Evolutionary conservation across 2,329 filamentous ascomycete species (phyloP).

Genomic region (Apiospora arundinis): DNA sequence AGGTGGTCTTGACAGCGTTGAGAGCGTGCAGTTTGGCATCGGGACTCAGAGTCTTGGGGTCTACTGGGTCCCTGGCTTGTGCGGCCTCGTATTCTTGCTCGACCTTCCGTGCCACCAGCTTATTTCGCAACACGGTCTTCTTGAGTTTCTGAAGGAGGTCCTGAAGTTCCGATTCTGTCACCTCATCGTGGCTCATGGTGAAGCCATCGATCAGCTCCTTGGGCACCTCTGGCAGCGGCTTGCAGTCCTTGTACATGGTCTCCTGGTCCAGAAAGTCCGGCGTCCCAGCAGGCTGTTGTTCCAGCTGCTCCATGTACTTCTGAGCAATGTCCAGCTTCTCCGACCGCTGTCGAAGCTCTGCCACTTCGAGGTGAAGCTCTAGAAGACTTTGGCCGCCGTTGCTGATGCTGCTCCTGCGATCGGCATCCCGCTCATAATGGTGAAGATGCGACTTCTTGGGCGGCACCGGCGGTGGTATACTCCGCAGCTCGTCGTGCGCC

Average conservation of each 20-base stretch:
- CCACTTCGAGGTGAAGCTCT: constrained; percentile 57
- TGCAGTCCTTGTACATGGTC: constrained; percentile 52
- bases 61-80: constrained; percentile 45
- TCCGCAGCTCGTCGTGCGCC: constrained; percentile 31
- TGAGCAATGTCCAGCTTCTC: constrained; percentile 57
- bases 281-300: constrained; percentile 58
- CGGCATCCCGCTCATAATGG: constrained; percentile 27
- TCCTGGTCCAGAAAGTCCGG: constrained; percentile 57
- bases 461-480: not conserved
- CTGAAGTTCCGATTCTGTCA: constrained; percentile 49
- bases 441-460: constrained; percentile 32
- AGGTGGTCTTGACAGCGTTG: constrained; percentile 60
- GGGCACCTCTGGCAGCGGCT: constrained; percentile 57
- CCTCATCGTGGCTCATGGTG: constrained; percentile 46
- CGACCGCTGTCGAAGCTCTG: constrained; percentile 59
- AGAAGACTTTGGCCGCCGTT: constrained; percentile 40
- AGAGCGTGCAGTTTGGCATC: constrained; percentile 58
- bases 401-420: constrained; percentile 27
- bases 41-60: constrained; percentile 43
- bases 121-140: constrained; percentile 64
- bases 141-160: constrained; percentile 59
- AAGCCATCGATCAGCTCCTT: constrained; percentile 58
- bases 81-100: constrained; percentile 60
- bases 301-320: constrained; percentile 56
- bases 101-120: constrained; percentile 62